Evolutionary conservation across 169 alveolate genomes (phyloP), one percentile per base, ranked within the genome.

Genomic region (Eimeria sp.): DNA sequence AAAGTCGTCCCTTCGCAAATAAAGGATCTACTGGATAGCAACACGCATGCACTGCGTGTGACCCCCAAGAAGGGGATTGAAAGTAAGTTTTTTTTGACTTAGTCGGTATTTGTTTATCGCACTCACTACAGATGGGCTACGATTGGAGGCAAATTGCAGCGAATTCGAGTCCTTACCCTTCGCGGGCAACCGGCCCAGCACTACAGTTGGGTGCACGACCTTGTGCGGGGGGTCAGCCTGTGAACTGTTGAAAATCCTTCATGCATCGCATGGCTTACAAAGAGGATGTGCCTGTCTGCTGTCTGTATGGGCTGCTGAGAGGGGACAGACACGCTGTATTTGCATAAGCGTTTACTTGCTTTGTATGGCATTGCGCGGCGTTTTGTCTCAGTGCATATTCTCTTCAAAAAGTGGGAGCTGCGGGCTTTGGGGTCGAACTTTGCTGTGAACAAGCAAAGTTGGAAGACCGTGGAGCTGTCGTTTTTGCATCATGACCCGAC

Each of bases 401-500:
- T 95, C 11, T 95, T 95, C 91, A 95, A 90, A 56, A 95, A 95
- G 58, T 95, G 97, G 97, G 97, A 95, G 72, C n/a, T 95, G 89
- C 95, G 97, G 60, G 95, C 97, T 6, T 33, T 95, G 95, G 95
- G 95, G 30, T 89, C 95, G 80, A 40, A 64, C 77, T 74, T 95
- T 0, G 91, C 97, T 16, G 95, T 80, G 62, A 76, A 95, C 40
- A 52, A 77, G n/a, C 89, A 89, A 52, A 62, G 89, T n/a, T 95
- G 97, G 97, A 95, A 95, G 62, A 88, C 87, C 4, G 95, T 95
- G 43, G 95, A 89, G 72, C 58, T 95, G 77, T 88, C 97, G 43
- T 95, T 95, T 52, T 40, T 90, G 30, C 90, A 94, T 60, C 97
- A 95, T 74, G 91, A 95, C 72, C 91, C 95, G 16, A 68, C 76